Percentiles rank a stretch among this genome's conserved stretches.
These are phyloP conservation scores for Colletotrichum gloeosporioides DNA, from an alignment of 2,329 filamentous ascomycete genomes.

Conservation along the genomic window DNA sequence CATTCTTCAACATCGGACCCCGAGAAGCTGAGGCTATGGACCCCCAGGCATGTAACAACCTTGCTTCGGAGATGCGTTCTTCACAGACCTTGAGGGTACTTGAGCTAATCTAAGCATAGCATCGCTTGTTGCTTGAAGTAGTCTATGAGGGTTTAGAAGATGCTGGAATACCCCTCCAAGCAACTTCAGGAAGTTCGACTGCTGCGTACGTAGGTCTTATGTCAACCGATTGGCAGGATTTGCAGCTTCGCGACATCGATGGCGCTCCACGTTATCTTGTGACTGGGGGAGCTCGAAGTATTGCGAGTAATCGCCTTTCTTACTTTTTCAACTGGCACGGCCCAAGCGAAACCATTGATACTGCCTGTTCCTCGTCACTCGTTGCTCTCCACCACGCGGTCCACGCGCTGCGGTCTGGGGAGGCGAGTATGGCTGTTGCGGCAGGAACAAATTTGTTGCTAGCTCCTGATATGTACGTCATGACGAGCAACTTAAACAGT, in stretches of 20 bases:
- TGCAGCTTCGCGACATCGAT: constrained; percentile 28
- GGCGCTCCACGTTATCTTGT: constrained; percentile 29
- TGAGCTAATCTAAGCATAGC: constrained; percentile 1
- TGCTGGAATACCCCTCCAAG: constrained; percentile 14
- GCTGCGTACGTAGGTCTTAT: constrained; percentile 26
- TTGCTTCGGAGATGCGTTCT: constrained; percentile 33
- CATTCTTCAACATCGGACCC: constrained; percentile 32
- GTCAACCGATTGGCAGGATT: constrained; percentile 30
- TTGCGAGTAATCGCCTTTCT: constrained; percentile 43
- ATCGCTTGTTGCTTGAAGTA: constrained; percentile 35
- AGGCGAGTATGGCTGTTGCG: constrained; percentile 32
- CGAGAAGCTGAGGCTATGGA: constrained; percentile 35
- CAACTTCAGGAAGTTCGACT: not conserved
- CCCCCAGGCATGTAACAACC: constrained; percentile 27
- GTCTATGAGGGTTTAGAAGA: constrained; percentile 37
- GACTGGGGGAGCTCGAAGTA: constrained; percentile 36
- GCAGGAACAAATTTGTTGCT: constrained; percentile 30
- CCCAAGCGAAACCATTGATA: constrained; percentile 47
- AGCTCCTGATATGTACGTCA: not conserved
- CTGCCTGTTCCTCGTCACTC: constrained; percentile 48
- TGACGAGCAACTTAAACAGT: constrained; percentile 19
- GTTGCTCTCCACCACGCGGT: constrained; percentile 46
- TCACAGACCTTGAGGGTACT: not conserved
- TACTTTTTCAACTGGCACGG: constrained; percentile 44
- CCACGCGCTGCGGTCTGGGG: constrained; percentile 36